A percentile compares a stretch with the other conserved stretches of the same genome.
Conservation (phyloP, 257 asterid genomes). For the Solanum medicagineum region DNA sequence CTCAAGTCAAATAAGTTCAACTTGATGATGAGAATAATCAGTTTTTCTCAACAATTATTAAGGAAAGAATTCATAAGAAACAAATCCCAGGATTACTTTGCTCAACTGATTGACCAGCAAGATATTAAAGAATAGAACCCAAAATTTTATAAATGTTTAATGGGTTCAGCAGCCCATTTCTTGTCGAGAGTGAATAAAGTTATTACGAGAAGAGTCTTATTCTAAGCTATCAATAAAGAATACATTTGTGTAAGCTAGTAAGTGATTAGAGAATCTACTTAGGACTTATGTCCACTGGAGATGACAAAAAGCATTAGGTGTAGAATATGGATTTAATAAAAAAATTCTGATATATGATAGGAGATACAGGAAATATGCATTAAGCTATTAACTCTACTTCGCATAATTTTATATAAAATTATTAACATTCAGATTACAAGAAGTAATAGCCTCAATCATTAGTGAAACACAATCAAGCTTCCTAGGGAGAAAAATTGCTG, state of each 20-base stretch:
- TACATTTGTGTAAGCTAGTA: background rate
- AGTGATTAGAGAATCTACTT: background rate
- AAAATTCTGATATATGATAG: background rate
- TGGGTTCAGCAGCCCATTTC: background rate
- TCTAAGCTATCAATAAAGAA: background rate
- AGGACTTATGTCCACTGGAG: background rate
- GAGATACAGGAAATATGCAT: too few relatives aligned
- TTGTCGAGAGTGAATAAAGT: too few relatives aligned
- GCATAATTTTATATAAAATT: too few relatives aligned
- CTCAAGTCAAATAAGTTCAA: background rate
- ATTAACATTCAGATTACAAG: too few relatives aligned
- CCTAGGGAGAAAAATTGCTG: too few relatives aligned
- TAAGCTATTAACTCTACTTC: too few relatives aligned
- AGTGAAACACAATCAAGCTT: too few relatives aligned
- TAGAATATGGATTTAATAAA: background rate
- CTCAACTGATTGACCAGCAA: too few relatives aligned
- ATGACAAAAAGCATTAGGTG: background rate
- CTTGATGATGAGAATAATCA: background rate
- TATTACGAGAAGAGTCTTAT: accelerated
- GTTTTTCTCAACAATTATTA: too few relatives aligned
- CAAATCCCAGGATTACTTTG: background rate
- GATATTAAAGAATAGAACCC: background rate
- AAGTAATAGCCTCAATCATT: too few relatives aligned
- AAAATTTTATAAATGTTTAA: too few relatives aligned
- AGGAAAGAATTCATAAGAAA: background rate